Evolutionary conservation across 257 asterid genomes (phyloP).

Genomic region (Fraxinus quadrangulata): DNA sequence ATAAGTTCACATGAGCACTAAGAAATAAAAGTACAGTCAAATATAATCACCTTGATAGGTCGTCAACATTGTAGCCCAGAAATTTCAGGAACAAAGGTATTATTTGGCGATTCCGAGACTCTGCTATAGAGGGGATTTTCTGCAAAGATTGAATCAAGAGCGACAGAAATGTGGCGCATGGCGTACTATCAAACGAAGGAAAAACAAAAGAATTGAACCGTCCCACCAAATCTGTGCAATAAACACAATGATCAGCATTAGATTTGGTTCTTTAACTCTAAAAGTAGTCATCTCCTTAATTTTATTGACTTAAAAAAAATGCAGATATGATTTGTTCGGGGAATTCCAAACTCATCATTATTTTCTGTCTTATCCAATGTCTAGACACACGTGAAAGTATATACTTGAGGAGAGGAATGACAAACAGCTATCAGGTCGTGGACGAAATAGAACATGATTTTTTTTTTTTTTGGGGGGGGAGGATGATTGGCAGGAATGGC

Average conservation of each 20-base stretch:
- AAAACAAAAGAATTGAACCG: slow-evolving; percentile 48
- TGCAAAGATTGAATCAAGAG: slow-evolving; percentile 70
- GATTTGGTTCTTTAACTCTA: slow-evolving; percentile 10
- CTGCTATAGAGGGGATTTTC: slow-evolving; percentile 64
- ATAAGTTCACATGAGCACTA: slow-evolving; percentile 16
- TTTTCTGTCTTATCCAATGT: slow-evolving; percentile 6
- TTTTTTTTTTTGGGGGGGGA: no score
- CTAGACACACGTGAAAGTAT: slow-evolving; percentile 11
- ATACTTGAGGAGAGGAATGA: slow-evolving; percentile 12
- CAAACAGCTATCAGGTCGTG: slow-evolving; percentile 14
- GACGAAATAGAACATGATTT: not conserved
- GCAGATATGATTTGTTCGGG: slow-evolving; percentile 3
- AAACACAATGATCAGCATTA: slow-evolving; percentile 21
- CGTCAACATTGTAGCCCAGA: slow-evolving; percentile 63
- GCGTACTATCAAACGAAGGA: slow-evolving; percentile 56
- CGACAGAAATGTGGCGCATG: slow-evolving; percentile 51
- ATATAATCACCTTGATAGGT: slow-evolving; percentile 51
- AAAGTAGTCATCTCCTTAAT: not conserved
- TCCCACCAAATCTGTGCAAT: slow-evolving; percentile 64
- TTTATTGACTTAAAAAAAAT: not conserved
- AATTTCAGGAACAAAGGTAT: slow-evolving; percentile 80
- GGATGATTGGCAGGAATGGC: not conserved
- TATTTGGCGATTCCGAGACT: slow-evolving; percentile 66
- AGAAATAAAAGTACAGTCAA: slow-evolving; percentile 12
- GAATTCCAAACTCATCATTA: not conserved